These are phyloP conservation scores for Malassezia pachydermatis DNA, from an alignment of 1,284 basidiomycete genomes.

Conservation along the genomic window DNA sequence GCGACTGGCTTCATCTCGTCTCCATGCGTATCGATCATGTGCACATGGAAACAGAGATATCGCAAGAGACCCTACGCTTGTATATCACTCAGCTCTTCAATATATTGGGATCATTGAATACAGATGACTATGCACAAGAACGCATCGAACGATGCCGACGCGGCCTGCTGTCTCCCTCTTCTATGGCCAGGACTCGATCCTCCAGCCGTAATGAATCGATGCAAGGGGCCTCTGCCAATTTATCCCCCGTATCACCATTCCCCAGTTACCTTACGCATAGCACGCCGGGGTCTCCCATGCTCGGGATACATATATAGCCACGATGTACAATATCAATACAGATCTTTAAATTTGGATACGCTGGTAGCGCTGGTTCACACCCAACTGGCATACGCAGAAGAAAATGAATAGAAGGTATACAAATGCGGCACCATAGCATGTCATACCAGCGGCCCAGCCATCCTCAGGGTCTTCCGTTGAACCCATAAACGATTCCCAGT, in stretches of 20 bases:
- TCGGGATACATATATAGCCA: neutral
- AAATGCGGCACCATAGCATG: conserved; percentile 52
- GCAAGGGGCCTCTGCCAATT: no score
- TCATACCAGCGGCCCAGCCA: conserved; percentile 49
- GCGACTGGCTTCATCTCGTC: conserved; percentile 29
- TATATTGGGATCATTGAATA: conserved; percentile 39
- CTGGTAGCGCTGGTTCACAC: conserved; percentile 36
- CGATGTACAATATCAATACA: neutral
- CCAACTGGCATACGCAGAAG: conserved; percentile 53
- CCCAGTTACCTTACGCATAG: neutral
- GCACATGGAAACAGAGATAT: conserved; percentile 11
- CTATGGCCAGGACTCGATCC: neutral
- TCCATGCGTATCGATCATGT: conserved; percentile 26
- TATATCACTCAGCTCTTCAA: conserved; percentile 41
- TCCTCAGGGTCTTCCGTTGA: conserved; percentile 51
- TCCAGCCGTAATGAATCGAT: neutral
- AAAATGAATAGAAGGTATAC: conserved; percentile 52
- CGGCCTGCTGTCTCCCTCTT: neutral
- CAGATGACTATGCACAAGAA: conserved; percentile 45
- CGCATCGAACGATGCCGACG: conserved; percentile 38
- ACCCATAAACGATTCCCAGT: conserved; percentile 53
- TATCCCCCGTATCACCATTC: conserved; percentile 2
- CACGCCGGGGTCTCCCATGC: neutral
- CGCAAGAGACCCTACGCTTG: conserved; percentile 24
- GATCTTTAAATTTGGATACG: conserved; percentile 29